Evolutionary conservation across 208 protist genomes (phyloP).

Genomic region (Leishmania major): DNA sequence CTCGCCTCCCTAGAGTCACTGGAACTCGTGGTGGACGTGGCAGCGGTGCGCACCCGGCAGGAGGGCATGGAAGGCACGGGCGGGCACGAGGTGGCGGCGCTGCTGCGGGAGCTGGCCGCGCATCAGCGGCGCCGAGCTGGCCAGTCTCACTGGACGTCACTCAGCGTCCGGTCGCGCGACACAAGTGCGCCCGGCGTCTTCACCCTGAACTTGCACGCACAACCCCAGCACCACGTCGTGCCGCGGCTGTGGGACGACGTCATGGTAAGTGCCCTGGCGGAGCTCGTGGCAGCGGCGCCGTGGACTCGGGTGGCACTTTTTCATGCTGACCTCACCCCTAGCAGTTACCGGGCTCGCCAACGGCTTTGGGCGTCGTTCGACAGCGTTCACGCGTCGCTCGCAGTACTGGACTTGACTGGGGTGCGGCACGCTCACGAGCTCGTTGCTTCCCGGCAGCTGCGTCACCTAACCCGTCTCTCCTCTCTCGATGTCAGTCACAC

Average conservation of each 20-base stretch:
- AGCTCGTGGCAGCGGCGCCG: slow-evolving; percentile 28
- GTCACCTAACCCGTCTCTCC: slow-evolving; percentile 18
- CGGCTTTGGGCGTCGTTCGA: slow-evolving; percentile 30
- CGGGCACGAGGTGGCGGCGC: slow-evolving; percentile 19
- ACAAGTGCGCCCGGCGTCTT: background rate
- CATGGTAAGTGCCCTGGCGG: slow-evolving; percentile 27
- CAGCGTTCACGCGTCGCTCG: slow-evolving; percentile 23
- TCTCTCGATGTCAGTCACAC: slow-evolving; percentile 55
- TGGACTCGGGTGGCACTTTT: slow-evolving; percentile 32
- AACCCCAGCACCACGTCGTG: slow-evolving; percentile 7
- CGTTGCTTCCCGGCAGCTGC: slow-evolving; percentile 21
- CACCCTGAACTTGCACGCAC: background rate
- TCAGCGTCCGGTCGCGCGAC: slow-evolving; percentile 10
- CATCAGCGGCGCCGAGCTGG: slow-evolving; percentile 2
- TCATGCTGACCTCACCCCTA: slow-evolving; percentile 35
- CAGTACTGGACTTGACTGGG: slow-evolving; percentile 44
- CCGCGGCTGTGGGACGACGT: slow-evolving; percentile 36
- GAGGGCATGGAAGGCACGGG: slow-evolving; percentile 5
- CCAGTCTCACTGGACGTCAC: slow-evolving; percentile 1
- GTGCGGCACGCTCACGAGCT: slow-evolving; percentile 32
- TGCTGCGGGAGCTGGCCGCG: slow-evolving; percentile 18
- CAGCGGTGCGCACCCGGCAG: slow-evolving; percentile 10
- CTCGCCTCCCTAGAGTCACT: slow-evolving; percentile 32
- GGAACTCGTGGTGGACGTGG: slow-evolving; percentile 23
- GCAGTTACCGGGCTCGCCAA: slow-evolving; percentile 25